Percentiles rank a stretch among this genome's conserved stretches.
These are phyloP conservation scores for Lizonia empirigonia DNA, from an alignment of 2,329 filamentous ascomycete genomes.

Conservation along the genomic window DNA sequence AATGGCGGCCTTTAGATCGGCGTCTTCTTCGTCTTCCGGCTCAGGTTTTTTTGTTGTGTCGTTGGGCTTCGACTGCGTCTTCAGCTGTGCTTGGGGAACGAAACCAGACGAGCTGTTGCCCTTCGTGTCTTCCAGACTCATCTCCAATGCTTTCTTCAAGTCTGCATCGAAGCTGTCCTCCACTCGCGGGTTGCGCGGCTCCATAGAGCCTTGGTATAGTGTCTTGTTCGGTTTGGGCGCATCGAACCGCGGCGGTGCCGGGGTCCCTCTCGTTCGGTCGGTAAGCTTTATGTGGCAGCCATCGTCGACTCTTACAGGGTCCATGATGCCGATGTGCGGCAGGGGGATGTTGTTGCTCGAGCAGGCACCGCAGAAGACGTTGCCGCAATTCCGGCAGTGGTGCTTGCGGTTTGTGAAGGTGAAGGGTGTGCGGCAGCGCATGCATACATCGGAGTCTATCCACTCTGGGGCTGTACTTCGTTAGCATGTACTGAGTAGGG, in stretches of 20 bases:
- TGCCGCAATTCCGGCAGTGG: slow-evolving; percentile 96
- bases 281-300: slow-evolving; percentile 91
- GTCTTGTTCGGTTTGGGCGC: slow-evolving; percentile 65
- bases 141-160: slow-evolving; percentile 87
- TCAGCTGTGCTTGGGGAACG: slow-evolving; percentile 65
- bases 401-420: slow-evolving; percentile 99
- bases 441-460: slow-evolving; percentile 97
- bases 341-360: slow-evolving; percentile 87
- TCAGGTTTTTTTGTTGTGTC: slow-evolving; percentile 43
- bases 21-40: slow-evolving; percentile 81
- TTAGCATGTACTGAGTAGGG: background rate
- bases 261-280: slow-evolving; percentile 64
- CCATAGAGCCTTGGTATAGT: slow-evolving; percentile 72
- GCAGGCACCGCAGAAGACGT: slow-evolving; percentile 95
- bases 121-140: slow-evolving; percentile 95
- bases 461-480: slow-evolving; percentile 82
- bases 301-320: slow-evolving; percentile 92
- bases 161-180: slow-evolving; percentile 95
- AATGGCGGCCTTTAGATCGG: slow-evolving; percentile 91
- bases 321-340: slow-evolving; percentile 89
- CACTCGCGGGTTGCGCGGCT: slow-evolving; percentile 84
- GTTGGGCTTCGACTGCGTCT: slow-evolving; percentile 48
- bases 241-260: slow-evolving; percentile 53
- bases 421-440: slow-evolving; percentile 94
- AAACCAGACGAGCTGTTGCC: slow-evolving; percentile 73